Conservation (phyloP, 1,284 basidiomycete genomes). For the Clitocybe nebularis region DNA sequence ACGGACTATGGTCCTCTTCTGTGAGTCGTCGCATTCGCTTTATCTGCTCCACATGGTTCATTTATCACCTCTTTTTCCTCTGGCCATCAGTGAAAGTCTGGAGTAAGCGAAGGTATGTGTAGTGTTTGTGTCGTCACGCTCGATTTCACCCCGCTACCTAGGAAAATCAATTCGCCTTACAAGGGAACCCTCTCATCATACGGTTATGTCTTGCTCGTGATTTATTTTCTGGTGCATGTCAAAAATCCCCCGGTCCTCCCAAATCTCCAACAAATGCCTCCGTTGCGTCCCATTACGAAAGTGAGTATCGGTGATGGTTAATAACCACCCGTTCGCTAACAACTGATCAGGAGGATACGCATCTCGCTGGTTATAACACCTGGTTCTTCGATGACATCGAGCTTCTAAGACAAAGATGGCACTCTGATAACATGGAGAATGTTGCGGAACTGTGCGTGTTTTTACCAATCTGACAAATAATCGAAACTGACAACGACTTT, state of each 20-base stretch:
- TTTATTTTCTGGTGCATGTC: constrained; percentile 96
- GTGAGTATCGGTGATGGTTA: too few species aligned
- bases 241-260: constrained; percentile 93
- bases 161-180: constrained; percentile 98
- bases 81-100: constrained; percentile 86
- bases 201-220: constrained; percentile 95
- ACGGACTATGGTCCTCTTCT: constrained; percentile 91
- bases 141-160: constrained; percentile 24
- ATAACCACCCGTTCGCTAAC: too few species aligned
- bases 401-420: constrained; percentile 86
- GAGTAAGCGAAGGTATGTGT: constrained; percentile 84
- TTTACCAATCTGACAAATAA: constrained; percentile 1
- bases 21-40: constrained; percentile 47
- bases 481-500: constrained; percentile 5
- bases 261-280: constrained; percentile 87
- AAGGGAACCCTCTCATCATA: constrained; percentile 96
- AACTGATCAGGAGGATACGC: constrained; percentile 75
- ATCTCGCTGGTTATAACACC: constrained; percentile 80
- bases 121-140: not conserved
- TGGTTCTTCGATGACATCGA: constrained; percentile 99
- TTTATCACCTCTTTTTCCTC: constrained; percentile 10
- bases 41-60: not conserved
- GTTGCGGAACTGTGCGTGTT: constrained; percentile 84
- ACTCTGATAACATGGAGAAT: constrained; percentile 88
- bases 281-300: constrained; percentile 75